These are phyloP conservation scores for Trichoderma atrobrunneum DNA, from an alignment of 2,329 filamentous ascomycete species.

Conservation along the genomic window DNA sequence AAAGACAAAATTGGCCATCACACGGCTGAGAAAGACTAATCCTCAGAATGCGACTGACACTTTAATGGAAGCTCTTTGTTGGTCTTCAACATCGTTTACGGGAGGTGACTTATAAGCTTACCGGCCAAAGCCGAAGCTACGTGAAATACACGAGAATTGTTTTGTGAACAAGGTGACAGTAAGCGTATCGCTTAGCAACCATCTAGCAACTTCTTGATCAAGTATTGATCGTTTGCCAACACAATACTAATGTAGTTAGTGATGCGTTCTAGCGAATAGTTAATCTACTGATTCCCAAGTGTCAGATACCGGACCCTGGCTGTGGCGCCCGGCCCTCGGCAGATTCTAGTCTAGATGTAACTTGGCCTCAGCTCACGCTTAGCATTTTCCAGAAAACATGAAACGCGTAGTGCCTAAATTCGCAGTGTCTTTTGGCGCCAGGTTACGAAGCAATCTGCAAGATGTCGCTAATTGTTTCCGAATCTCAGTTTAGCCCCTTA, in stretches of 20 bases:
- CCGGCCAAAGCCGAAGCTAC: not conserved
- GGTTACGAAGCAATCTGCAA: not conserved
- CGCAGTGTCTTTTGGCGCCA: not conserved
- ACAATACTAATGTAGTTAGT: not conserved
- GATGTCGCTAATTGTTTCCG: not conserved
- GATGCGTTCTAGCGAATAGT: not conserved
- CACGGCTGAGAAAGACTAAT: not conserved
- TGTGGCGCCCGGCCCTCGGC: not conserved
- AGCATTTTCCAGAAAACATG: not conserved
- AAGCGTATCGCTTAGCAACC: not conserved
- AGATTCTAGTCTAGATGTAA: not conserved
- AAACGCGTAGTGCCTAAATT: not conserved
- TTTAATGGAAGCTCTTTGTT: not conserved
- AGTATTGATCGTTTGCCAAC: not conserved
- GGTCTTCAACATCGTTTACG: not conserved
- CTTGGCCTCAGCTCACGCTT: not conserved
- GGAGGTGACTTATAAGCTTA: not conserved
- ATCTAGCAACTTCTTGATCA: not conserved
- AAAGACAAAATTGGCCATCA: not conserved
- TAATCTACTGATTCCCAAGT: not conserved
- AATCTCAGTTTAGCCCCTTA: not conserved
- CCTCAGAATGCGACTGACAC: not conserved
- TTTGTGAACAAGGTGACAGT: not conserved
- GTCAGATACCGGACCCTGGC: not conserved
- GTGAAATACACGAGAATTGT: not conserved